Base-by-base conservation (phyloP, 2,329 filamentous ascomycete genomes). In the Celoporthe dispersa region DNA sequence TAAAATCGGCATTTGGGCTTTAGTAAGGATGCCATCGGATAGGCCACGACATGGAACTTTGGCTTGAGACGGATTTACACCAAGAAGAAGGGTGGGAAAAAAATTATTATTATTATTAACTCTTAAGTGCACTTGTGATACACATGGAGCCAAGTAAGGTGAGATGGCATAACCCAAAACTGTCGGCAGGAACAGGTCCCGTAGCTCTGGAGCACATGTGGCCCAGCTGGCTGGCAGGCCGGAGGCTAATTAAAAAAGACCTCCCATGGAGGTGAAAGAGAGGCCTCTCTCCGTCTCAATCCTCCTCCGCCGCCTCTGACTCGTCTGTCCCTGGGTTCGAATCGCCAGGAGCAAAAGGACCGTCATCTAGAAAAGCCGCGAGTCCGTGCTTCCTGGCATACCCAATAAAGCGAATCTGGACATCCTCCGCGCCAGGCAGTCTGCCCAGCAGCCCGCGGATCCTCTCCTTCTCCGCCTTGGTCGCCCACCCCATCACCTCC, bases 91-190 rank as follows among this genome's bases (percentile, higher is more conserved):
- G 31, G 2, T 31, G 2, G 8, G 6, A 57, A 19, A 33, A 7
- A 1, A 31, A 28, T 31, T 31, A 19, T 31, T 8, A 33, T 33
- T 48, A 35, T 35, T 35, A 3, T 11, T 3, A 41, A 48, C 25
- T 31, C 16, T 28, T 19, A 28, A 33, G 25, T 33, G 14, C 25
- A 28, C 25, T 57, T 57, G 53, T n/a, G 16, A 48, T 8, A 2
- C 44, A 11, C 7, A 11, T 5, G 73, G 74, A 19, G 73, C 75
- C 0, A 71, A 67, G 35, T 0, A 71, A 67, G 35, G 71, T 75
- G 55, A 75, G 70, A 16, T 75, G 70, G 37, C 75, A 75, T 59
- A 72, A 75, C 41, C 75, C 67, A 33, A 41, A 41, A 8, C 35
- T 59, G 4, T 12, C 19, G 16, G 6, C 11, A 7, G 19, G 12